Evolutionary conservation across 1,284 basidiomycete species (phyloP), one percentile per base, ranked within the genome.

Genomic region (Sporisorium exsertum): DNA sequence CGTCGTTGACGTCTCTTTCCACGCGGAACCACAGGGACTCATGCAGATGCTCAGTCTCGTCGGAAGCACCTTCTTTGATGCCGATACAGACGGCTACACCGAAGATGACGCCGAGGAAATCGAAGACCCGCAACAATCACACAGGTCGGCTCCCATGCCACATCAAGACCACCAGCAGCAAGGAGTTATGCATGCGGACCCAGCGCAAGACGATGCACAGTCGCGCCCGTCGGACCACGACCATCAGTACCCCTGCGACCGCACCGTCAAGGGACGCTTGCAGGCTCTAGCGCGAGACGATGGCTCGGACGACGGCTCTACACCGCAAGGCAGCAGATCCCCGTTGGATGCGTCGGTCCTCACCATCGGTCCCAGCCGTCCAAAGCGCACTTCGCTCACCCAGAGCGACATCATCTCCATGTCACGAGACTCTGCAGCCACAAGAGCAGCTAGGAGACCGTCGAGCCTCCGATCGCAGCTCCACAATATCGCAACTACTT

Each of bases 31-130:
- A 26, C 80, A 80, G 52, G 69, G 77, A 15, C 58, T 82, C 50
- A 75, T 82, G 77, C 80, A 82, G 61, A 79, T 82, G 77, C 73
- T 82, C 49, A 81, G 72, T 42, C 58, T 81, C 26, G 79, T 82
- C 20, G 80, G 80, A n/a, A 79, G 72, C 57, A 68, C 67, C 4
- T 69, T 79, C 33, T 58, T 82, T n/a, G 79, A 81, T 20, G 80
- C 79, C 8, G 80, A 82, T 22, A 43, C 63, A 13, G 64, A 66
- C 16, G 80, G 76, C 46, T 68, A 64, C 20, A 59, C 52, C 24
- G 74, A 74, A 52, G 66, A 73, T 24, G 71, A 70, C 27, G 56
- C 20, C 2, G 69, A 76, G 12, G 64, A 77, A 6, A 9, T n/a
- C 20, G n/a, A 49, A 8, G 43, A 59, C 0, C 8, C 7, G 10